phyloP scores from a whole-genome alignment of 208 protist genomes.

The Trypanosoma mega region DNA sequence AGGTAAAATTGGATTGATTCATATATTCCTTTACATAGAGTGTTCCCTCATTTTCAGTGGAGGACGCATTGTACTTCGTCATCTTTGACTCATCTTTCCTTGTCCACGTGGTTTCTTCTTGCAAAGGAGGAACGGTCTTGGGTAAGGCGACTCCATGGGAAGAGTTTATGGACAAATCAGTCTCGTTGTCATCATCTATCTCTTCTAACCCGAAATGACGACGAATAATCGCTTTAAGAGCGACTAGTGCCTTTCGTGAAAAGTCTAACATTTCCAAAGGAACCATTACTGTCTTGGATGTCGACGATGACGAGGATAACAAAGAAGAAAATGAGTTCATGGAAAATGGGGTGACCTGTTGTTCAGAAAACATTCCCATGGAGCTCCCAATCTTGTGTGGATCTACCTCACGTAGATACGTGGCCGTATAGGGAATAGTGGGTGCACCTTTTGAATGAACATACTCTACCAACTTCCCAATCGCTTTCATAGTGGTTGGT shows the following conservation, averaged over 20 bases:
- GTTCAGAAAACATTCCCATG: too few relatives aligned
- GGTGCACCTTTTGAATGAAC: constrained; percentile 28
- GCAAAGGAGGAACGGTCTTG: too few relatives aligned
- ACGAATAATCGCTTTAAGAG: constrained; percentile 45
- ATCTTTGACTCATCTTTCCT: not conserved
- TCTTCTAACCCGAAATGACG: constrained; percentile 29
- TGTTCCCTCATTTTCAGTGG: not conserved
- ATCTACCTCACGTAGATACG: constrained; percentile 18
- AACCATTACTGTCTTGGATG: constrained; percentile 27
- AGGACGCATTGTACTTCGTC: not conserved
- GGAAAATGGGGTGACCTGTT: too few relatives aligned
- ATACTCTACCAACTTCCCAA: constrained; percentile 41
- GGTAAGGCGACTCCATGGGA: too few relatives aligned
- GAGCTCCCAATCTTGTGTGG: constrained; percentile 2
- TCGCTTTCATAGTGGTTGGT: constrained; percentile 27
- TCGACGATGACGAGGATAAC: not conserved
- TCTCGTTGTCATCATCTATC: constrained; percentile 1
- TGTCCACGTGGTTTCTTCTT: too few relatives aligned
- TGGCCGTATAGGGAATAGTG: constrained; percentile 53
- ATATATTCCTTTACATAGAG: constrained; percentile 33
- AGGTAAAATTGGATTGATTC: constrained; percentile 22
- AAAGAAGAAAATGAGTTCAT: too few relatives aligned
- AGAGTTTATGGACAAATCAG: too few relatives aligned
- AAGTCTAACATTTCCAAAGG: constrained; percentile 78
- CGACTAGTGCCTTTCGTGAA: constrained; percentile 47